Base-by-base conservation (phyloP, 1,284 basidiomycete species). In the Ustilago sp. region DNA sequence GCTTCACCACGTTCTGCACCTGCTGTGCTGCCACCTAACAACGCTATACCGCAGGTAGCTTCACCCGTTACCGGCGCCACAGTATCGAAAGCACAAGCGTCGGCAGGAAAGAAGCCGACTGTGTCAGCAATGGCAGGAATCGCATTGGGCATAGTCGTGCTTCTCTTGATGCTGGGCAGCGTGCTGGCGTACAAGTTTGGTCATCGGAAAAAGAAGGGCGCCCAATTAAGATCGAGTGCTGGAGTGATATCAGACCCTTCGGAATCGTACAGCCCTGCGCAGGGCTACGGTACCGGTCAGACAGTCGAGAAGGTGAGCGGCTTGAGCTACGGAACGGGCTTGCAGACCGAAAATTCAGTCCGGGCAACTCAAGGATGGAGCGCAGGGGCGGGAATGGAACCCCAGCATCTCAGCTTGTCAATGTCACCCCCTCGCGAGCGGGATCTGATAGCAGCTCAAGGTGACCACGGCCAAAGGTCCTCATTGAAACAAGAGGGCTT, bases 91-190 rank as follows among this genome's bases (percentile, higher is more conserved):
- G 17, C 48, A 34, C 19, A 28, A 6, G 34, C 17, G 6, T 12
- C 61, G 12, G 19, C 28, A 0, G 34, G 31, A 8, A 19, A 51
- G 9, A 63, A 32, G 19, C 61, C 57, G 1, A 69, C 28, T 38
- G 48, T 53, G 17, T 23, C 53, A 15, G 39, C 60, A 8, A 35
- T 69, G 7, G 57, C 54, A 23, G 63, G 51, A 23, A 59, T 55
- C 1, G 59, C 45, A 8, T n/a, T 59, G 12, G 55, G 58, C 8
- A 59, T 59, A 0, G 19, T 62, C 2, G 41, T 71, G 11, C 36
- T 71, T 8, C 13, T 71, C 2, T 32, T 71, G 9, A 36, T 39
- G 32, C 0, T 71, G 3, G 1, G 61, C 19, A 38, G 23, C n/a
- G 41, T 51, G 8, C 19, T 59, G 6, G 54, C 32, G 2, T 62